These are phyloP conservation scores for Aeschynomene evenia DNA, from an alignment of 306 rosid species.

Conservation along the genomic window DNA sequence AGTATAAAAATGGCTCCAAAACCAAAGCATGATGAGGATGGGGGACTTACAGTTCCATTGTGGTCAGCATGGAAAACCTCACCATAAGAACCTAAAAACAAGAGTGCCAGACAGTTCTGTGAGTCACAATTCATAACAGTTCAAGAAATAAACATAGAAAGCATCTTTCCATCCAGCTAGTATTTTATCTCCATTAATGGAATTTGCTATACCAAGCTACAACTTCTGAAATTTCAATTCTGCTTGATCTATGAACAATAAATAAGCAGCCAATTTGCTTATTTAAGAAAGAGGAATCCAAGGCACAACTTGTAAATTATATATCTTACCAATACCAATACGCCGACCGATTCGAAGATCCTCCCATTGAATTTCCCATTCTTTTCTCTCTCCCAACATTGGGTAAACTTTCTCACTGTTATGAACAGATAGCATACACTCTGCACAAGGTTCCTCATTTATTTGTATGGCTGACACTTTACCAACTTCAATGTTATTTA, in stretches of 20 bases:
- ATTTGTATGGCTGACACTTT: conserved; percentile 40
- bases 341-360: conserved; percentile 95
- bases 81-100: conserved; percentile 61
- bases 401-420: conserved; percentile 48
- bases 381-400: conserved; percentile 65
- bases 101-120: not conserved
- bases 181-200: not conserved
- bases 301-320: not conserved
- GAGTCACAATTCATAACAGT: conserved; percentile 18
- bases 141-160: not conserved
- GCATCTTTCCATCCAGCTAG: conserved; percentile 10
- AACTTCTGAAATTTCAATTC: conserved; percentile 11
- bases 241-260: not conserved
- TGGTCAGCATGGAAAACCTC: conserved; percentile 89
- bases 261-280: conserved; percentile 14
- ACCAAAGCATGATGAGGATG: conserved; percentile 14
- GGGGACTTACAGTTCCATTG: conserved; percentile 87
- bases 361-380: conserved; percentile 97
- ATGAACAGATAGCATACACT: conserved; percentile 35
- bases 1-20: conserved; percentile 3
- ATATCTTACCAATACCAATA: conserved; percentile 89
- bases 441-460: conserved; percentile 39
- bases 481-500: conserved; percentile 33
- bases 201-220: not conserved
- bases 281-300: conserved; percentile 16